These are phyloP conservation scores for Colletotrichum lupini DNA, from an alignment of 2,329 filamentous ascomycete genomes.

Conservation along the genomic window DNA sequence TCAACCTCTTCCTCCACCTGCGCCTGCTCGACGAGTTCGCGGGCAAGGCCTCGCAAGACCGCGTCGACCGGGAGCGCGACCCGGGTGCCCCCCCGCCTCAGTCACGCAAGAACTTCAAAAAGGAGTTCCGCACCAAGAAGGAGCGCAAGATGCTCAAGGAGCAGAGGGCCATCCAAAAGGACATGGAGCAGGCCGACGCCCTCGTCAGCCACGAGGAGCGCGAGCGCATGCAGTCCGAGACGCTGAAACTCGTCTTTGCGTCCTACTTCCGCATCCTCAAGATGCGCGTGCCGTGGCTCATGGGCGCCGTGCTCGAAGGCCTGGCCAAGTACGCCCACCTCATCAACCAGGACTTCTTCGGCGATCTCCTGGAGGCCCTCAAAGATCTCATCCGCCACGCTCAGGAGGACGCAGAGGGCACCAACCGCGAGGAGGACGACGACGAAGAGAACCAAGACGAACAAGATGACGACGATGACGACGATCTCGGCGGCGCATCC, in stretches of 20 bases:
- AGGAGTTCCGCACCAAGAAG: conserved; percentile 89
- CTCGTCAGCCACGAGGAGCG: conserved; percentile 91
- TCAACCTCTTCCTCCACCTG: conserved; percentile 92
- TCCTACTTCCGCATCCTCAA: conserved; percentile 96
- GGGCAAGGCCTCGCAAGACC: conserved; percentile 82
- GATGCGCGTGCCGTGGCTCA: conserved; percentile 80
- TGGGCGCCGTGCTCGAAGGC: conserved; percentile 97
- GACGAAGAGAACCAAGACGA: conserved; percentile 48
- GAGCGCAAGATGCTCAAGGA: conserved; percentile 86
- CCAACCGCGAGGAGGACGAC: conserved; percentile 51
- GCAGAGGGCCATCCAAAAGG: conserved; percentile 88
- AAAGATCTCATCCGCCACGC: conserved; percentile 90
- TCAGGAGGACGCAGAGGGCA: conserved; percentile 61
- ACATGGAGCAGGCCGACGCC: conserved; percentile 93
- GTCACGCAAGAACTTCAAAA: conserved; percentile 78
- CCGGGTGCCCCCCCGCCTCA: conserved; percentile 36
- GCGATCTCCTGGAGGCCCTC: conserved; percentile 91
- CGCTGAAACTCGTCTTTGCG: conserved; percentile 93
- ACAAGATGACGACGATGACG: conserved; percentile 48
- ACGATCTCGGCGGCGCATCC: conserved; percentile 58
- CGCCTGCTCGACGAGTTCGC: conserved; percentile 89
- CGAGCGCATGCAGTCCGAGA: conserved; percentile 94
- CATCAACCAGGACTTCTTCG: conserved; percentile 99
- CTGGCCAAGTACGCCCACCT: conserved; percentile 93
- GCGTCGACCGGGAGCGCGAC: conserved; percentile 67